Evolutionary conservation across 331 rosid genomes (phyloP).

Genomic region (Quercus lobata): DNA sequence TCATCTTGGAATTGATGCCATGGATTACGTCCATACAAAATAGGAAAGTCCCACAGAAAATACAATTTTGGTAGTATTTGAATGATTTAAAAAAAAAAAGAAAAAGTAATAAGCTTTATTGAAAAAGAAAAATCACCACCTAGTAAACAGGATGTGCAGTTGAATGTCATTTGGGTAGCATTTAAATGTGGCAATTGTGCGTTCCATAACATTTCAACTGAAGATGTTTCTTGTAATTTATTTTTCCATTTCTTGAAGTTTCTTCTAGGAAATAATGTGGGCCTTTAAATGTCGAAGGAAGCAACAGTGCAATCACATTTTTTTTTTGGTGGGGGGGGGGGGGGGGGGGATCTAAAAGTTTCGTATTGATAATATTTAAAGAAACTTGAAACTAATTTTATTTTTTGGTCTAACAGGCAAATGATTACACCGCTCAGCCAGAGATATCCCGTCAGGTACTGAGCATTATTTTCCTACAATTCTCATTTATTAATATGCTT

Average conservation of each 20-base stretch:
- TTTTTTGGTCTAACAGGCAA: conserved; percentile 47
- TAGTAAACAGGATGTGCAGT: too few species aligned
- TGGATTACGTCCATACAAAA: not conserved
- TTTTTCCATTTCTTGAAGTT: not conserved
- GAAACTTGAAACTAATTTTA: not conserved
- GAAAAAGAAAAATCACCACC: too few species aligned
- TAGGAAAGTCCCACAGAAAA: not conserved
- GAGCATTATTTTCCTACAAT: conserved; percentile 6
- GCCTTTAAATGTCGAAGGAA: not conserved
- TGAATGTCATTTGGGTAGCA: not conserved
- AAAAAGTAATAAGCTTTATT: too few species aligned
- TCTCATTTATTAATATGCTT: not conserved
- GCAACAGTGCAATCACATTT: not conserved
- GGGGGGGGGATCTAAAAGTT: not conserved
- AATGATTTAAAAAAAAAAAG: not conserved
- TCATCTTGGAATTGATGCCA: not conserved
- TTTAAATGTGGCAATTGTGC: not conserved
- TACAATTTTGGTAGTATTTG: not conserved
- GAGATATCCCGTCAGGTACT: conserved; percentile 91
- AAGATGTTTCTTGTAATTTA: not conserved
- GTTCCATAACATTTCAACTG: not conserved
- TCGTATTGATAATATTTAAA: not conserved
- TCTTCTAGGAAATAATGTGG: not conserved
- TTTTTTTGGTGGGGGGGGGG: too few species aligned
- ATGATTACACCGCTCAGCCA: conserved; percentile 67